Evolutionary conservation across 768 basidiomycete genomes (phyloP).

Genomic region (Coprinopsis sp.): DNA sequence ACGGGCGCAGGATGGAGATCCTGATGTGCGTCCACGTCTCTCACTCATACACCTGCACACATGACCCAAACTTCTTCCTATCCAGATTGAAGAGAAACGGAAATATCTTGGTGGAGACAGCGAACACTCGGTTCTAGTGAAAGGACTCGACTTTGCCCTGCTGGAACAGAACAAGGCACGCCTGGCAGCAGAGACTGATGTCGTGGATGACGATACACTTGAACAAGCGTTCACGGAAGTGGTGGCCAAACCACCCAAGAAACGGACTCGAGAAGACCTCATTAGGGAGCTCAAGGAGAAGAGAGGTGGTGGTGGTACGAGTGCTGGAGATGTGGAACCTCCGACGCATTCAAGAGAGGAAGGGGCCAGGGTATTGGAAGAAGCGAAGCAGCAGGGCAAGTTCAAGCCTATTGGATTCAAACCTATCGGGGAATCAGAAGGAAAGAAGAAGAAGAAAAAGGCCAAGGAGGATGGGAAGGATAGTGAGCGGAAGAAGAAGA

Average conservation of each 20-base stretch:
- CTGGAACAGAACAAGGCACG: constrained; percentile 81
- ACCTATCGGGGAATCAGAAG: constrained; percentile 43
- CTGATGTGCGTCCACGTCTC: constrained; percentile 40
- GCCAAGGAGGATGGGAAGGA: constrained; percentile 31
- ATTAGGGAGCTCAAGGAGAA: constrained; percentile 68
- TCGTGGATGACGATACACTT: constrained; percentile 74
- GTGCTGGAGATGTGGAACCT: constrained; percentile 17
- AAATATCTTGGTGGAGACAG: constrained; percentile 81
- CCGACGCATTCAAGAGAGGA: constrained; percentile 21
- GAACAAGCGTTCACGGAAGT: constrained; percentile 67
- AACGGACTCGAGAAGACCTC: constrained; percentile 76
- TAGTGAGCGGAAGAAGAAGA: constrained; percentile 58
- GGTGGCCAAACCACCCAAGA: constrained; percentile 41
- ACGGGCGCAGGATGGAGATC: constrained; percentile 45
- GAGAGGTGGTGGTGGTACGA: constrained; percentile 29
- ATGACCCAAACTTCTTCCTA: constrained; percentile 1
- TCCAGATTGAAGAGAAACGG: constrained; percentile 70
- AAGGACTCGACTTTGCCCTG: constrained; percentile 84
- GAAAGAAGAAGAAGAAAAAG: constrained; percentile 52
- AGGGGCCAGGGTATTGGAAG: constrained; percentile 31
- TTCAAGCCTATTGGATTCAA: constrained; percentile 66
- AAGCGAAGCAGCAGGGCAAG: constrained; percentile 46
- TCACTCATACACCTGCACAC: background rate
- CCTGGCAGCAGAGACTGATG: constrained; percentile 34
- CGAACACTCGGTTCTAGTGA: constrained; percentile 82